A percentile compares a stretch with the other conserved stretches of the same genome.
Evolutionary conservation across 495 filamentous ascomycete genomes (phyloP).

Genomic region (Aspergillus cristatus): DNA sequence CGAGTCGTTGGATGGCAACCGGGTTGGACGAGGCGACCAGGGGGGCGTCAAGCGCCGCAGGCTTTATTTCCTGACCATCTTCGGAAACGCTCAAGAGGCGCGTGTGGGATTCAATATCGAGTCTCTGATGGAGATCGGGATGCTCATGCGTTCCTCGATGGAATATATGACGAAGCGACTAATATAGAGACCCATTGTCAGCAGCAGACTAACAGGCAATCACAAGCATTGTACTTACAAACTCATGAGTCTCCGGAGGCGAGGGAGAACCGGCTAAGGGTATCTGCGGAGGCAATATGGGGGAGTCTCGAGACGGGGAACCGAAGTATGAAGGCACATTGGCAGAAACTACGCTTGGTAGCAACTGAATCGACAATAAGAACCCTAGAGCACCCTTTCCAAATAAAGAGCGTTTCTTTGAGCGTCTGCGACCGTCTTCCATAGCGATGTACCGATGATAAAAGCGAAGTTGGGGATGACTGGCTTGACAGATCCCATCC

Average conservation of each 20-base stretch:
- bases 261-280: slow-evolving; percentile 15
- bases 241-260: slow-evolving; percentile 21
- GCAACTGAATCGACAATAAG: slow-evolving; percentile 15
- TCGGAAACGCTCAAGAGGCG: slow-evolving; percentile 55
- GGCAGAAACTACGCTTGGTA: slow-evolving; percentile 16
- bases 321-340: slow-evolving; percentile 24
- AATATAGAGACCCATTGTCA: too few species aligned
- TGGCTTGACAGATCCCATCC: slow-evolving; percentile 6
- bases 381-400: slow-evolving; percentile 6
- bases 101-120: slow-evolving; percentile 60
- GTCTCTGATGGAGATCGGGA: slow-evolving; percentile 61
- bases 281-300: slow-evolving; percentile 26
- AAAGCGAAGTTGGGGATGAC: slow-evolving; percentile 11
- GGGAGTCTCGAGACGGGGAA: slow-evolving; percentile 13
- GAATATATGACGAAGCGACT: slow-evolving; percentile 71
- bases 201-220: too few species aligned
- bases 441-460: slow-evolving; percentile 7
- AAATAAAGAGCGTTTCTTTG: slow-evolving; percentile 6
- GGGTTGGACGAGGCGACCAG: slow-evolving; percentile 50
- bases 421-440: slow-evolving; percentile 4
- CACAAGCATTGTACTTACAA: slow-evolving; percentile 23
- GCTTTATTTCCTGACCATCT: slow-evolving; percentile 43
- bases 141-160: slow-evolving; percentile 74
- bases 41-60: slow-evolving; percentile 15
- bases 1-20: slow-evolving; percentile 66